Evolutionary conservation across 2,329 filamentous ascomycete species (phyloP).

Genomic region (Ceratocystis albifundus): DNA sequence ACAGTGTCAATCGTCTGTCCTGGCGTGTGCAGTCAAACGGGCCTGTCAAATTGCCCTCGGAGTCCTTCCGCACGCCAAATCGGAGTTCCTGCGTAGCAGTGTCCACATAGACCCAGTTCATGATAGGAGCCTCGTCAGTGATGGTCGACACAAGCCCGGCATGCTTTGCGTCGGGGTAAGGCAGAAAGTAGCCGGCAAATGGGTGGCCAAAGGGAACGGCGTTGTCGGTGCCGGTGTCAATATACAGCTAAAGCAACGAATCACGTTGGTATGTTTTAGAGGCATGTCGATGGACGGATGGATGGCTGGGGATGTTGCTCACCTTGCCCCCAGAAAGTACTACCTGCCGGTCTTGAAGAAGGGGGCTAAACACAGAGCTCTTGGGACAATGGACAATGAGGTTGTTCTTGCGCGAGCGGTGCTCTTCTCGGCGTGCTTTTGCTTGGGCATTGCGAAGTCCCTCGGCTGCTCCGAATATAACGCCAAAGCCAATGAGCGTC

Average conservation of each 20-base stretch:
- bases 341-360: constrained; percentile 36
- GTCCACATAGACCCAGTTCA: constrained; percentile 43
- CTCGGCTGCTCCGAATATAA: constrained; percentile 38
- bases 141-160: constrained; percentile 40
- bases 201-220: constrained; percentile 35
- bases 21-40: constrained; percentile 43
- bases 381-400: constrained; percentile 38
- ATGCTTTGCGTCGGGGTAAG: constrained; percentile 42
- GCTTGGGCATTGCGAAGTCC: constrained; percentile 38
- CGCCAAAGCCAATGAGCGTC: constrained; percentile 34
- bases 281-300: background rate
- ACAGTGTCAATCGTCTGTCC: constrained; percentile 40
- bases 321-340: constrained; percentile 37
- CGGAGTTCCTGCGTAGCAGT: constrained; percentile 37
- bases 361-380: constrained; percentile 34
- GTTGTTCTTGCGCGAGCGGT: constrained; percentile 39
- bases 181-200: constrained; percentile 46
- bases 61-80: constrained; percentile 35
- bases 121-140: constrained; percentile 38
- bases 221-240: constrained; percentile 33
- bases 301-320: constrained; percentile 8
- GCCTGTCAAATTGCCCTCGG: constrained; percentile 36
- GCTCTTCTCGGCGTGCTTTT: constrained; percentile 37
- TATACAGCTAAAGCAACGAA: constrained; percentile 27
- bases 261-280: background rate